These are phyloP conservation scores for Colletotrichum camelliae DNA, from an alignment of 2,329 filamentous ascomycete species.

Conservation along the genomic window DNA sequence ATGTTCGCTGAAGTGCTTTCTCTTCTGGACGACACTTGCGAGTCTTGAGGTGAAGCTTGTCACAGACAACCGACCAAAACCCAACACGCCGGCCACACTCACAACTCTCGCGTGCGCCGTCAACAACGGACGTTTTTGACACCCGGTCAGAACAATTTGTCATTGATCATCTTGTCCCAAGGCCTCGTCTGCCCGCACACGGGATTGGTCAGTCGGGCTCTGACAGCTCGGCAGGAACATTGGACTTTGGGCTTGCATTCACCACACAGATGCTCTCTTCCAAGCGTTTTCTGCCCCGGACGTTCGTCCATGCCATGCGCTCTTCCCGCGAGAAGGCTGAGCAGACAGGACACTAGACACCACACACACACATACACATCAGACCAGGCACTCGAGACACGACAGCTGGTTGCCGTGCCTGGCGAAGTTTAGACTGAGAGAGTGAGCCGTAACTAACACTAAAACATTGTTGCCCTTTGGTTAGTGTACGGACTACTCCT, in stretches of 20 bases:
- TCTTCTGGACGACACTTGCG: slow-evolving; percentile 20
- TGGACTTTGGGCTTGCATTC: neutral
- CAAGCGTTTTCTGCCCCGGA: neutral
- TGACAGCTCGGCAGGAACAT: slow-evolving; percentile 9
- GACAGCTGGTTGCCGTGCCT: neutral
- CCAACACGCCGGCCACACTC: neutral
- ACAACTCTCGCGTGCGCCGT: neutral
- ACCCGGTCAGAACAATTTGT: slow-evolving; percentile 5
- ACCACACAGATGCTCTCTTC: neutral
- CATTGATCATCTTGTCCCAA: neutral
- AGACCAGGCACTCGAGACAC: slow-evolving; percentile 9
- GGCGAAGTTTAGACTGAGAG: neutral
- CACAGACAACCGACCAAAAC: neutral
- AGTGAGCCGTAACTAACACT: neutral
- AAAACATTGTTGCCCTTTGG: neutral
- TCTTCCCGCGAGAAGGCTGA: neutral
- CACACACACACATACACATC: neutral
- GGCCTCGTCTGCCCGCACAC: slow-evolving; percentile 1
- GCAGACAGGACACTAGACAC: neutral
- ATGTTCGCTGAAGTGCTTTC: neutral
- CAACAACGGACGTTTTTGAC: slow-evolving; percentile 15
- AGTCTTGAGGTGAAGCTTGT: slow-evolving; percentile 20
- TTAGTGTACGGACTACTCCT: neutral
- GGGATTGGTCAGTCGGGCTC: slow-evolving; percentile 5
- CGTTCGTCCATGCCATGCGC: slow-evolving; percentile 9